Percentiles rank a stretch among this genome's conserved stretches.
phyloP scores from a whole-genome alignment of 1,284 basidiomycete species.

The Cutaneotrichosporon dermatis region DNA sequence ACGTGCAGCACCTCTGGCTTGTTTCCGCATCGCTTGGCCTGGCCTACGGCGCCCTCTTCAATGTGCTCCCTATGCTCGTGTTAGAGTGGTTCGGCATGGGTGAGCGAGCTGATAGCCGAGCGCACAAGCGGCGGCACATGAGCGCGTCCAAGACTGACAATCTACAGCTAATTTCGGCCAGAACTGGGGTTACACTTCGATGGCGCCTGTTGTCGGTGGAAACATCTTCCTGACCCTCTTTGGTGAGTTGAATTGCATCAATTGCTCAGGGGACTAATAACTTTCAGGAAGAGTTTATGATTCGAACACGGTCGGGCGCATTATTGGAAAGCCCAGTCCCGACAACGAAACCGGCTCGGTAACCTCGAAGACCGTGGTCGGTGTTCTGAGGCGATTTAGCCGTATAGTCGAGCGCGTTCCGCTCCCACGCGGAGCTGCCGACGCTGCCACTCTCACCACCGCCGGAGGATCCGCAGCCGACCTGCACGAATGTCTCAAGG shows the following conservation, averaged over 20 bases:
- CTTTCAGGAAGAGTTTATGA: slow-evolving; percentile 58
- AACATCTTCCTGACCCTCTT: slow-evolving; percentile 82
- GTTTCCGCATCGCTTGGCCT: slow-evolving; percentile 68
- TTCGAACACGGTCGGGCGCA: slow-evolving; percentile 55
- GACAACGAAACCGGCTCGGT: not conserved
- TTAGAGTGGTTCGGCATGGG: slow-evolving; percentile 84
- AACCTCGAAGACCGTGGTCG: not conserved
- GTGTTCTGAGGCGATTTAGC: not conserved
- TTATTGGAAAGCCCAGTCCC: not conserved
- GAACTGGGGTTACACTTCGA: slow-evolving; percentile 79
- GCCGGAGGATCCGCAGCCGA: not conserved
- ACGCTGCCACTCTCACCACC: not conserved
- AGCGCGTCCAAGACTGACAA: too few relatives aligned
- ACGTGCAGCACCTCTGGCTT: slow-evolving; percentile 64
- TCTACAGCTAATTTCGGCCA: slow-evolving; percentile 49
- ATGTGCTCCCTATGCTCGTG: slow-evolving; percentile 67
- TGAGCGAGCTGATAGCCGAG: slow-evolving; percentile 34
- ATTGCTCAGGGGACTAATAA: too few relatives aligned
- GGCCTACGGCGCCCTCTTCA: slow-evolving; percentile 74
- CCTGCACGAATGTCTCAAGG: slow-evolving; percentile 33
- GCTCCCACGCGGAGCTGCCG: not conserved
- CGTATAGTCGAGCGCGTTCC: not conserved
- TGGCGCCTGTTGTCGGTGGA: slow-evolving; percentile 72
- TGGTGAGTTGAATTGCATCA: slow-evolving; percentile 48
- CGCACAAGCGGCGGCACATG: too few relatives aligned